Percentiles rank a stretch among this genome's conserved stretches.
phyloP scores from a whole-genome alignment of 805 yeast species.

The Ogataea paraovalis region DNA sequence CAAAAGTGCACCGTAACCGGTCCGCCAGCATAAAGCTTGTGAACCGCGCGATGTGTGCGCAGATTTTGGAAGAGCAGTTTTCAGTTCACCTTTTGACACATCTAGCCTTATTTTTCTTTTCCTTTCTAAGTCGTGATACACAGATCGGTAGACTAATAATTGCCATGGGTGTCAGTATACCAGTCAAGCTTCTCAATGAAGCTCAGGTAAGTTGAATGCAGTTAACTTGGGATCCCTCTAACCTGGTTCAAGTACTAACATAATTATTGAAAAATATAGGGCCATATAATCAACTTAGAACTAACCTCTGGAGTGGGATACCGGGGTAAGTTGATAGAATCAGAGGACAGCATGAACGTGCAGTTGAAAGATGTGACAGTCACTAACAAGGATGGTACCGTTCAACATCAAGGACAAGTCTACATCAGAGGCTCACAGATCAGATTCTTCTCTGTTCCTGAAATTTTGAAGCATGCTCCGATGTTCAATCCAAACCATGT shows the following conservation, averaged over 20 bases:
- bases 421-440: slow-evolving; percentile 91
- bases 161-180: slow-evolving; percentile 68
- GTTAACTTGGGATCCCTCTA: no score
- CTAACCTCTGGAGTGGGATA: slow-evolving; percentile 81
- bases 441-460: slow-evolving; percentile 82
- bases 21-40: not conserved
- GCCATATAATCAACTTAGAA: slow-evolving; percentile 81
- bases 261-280: slow-evolving; percentile 36
- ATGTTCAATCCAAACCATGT: slow-evolving; percentile 58
- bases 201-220: slow-evolving; percentile 46
- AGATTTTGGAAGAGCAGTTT: not conserved
- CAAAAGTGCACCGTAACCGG: not conserved
- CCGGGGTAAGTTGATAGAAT: slow-evolving; percentile 79
- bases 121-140: no score
- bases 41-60: not conserved
- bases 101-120: no score
- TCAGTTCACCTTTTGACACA: no score
- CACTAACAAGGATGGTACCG: slow-evolving; percentile 72
- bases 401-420: slow-evolving; percentile 74
- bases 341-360: slow-evolving; percentile 92
- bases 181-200: slow-evolving; percentile 81
- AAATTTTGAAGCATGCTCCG: slow-evolving; percentile 83
- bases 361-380: slow-evolving; percentile 78
- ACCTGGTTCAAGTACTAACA: not conserved
- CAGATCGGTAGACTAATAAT: no score